phyloP scores from a whole-genome alignment of 306 rosid species.

The Quercus robur region DNA sequence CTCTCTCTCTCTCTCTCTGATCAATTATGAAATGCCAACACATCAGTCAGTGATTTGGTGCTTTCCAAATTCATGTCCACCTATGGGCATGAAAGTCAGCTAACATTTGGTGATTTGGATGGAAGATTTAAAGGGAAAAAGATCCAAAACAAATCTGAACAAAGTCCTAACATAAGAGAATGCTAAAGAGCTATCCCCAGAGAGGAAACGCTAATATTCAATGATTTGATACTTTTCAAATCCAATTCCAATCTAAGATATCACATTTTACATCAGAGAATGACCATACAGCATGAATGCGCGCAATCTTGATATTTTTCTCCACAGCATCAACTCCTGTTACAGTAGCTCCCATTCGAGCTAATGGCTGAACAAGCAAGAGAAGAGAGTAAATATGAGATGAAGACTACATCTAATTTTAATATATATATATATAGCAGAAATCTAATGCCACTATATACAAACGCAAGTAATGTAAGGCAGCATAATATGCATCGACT shows the following conservation, averaged over 20 bases:
- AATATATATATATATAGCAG: background rate
- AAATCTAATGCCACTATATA: conserved; percentile 11
- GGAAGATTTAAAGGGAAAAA: background rate
- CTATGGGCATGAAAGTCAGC: background rate
- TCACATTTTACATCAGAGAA: conserved; percentile 6
- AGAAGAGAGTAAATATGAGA: conserved; percentile 4
- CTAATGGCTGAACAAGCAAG: conserved; percentile 67
- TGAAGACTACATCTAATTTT: conserved; percentile 2
- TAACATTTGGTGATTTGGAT: background rate
- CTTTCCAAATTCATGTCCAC: background rate
- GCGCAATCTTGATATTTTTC: conserved; percentile 86
- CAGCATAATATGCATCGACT: background rate
- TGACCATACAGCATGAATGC: conserved; percentile 79
- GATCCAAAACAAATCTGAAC: background rate
- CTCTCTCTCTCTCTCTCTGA: background rate
- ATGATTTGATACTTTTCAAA: background rate
- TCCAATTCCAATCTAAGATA: background rate
- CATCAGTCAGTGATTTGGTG: background rate
- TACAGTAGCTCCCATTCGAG: conserved; percentile 91
- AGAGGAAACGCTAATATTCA: background rate
- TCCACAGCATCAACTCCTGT: conserved; percentile 84
- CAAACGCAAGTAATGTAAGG: background rate
- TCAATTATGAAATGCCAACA: background rate
- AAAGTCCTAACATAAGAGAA: background rate
- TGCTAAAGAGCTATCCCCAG: background rate